Conservation (phyloP, 139 green algal species). For the Chlamydomonas sp. region DNA sequence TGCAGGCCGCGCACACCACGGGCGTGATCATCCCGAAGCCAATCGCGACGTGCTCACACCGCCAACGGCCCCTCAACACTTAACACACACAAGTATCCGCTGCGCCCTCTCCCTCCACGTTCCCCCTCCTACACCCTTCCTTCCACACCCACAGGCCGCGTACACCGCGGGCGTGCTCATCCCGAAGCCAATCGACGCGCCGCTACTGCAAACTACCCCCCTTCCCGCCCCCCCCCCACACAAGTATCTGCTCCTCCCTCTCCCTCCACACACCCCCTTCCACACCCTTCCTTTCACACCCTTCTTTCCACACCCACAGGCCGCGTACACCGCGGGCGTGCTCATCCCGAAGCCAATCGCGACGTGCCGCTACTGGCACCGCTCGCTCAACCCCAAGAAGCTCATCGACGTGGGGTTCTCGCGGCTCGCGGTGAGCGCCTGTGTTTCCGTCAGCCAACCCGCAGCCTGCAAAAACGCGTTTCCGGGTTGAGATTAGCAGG, state of each 20-base stretch:
- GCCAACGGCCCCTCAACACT: slow-evolving; percentile 91
- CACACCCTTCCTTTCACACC: not conserved
- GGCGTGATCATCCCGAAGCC: slow-evolving; percentile 91
- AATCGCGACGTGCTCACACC: slow-evolving; percentile 84
- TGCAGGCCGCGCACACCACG: slow-evolving; percentile 91
- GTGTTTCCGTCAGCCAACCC: too few relatives aligned
- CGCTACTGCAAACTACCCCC: too few relatives aligned
- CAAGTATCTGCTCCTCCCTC: too few relatives aligned
- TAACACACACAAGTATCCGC: too few relatives aligned
- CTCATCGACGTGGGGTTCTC: slow-evolving; percentile 92
- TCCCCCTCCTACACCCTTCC: too few relatives aligned
- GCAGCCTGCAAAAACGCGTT: too few relatives aligned
- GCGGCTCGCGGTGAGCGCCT: slow-evolving; percentile 45
- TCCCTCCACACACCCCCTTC: too few relatives aligned
- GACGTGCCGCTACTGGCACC: slow-evolving; percentile 92
- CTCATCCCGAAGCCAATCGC: slow-evolving; percentile 87
- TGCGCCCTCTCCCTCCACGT: too few relatives aligned
- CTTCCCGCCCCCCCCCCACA: too few relatives aligned
- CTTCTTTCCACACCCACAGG: too few relatives aligned
- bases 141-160: slow-evolving; percentile 57
- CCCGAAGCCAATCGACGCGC: slow-evolving; percentile 79
- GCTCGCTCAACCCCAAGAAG: slow-evolving; percentile 93
- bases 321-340: slow-evolving; percentile 91
- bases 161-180: slow-evolving; percentile 96
- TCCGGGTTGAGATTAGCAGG: too few relatives aligned